phyloP scores from a whole-genome alignment of 2,329 filamentous ascomycete species.

The Septoria linicola region DNA sequence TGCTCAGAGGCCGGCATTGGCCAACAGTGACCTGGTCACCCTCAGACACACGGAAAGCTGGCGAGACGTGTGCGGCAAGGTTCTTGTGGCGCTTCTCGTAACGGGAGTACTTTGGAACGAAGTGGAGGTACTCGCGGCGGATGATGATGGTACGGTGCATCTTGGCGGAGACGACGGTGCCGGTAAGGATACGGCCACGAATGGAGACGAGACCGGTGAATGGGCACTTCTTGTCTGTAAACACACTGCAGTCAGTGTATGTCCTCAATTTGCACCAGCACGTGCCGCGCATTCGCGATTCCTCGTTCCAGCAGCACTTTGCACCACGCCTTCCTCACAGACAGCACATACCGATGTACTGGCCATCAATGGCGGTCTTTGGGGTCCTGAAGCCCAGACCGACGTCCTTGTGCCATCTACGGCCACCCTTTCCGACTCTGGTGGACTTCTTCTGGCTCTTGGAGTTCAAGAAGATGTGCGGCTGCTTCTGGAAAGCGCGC shows the following conservation, averaged over 20 bases:
- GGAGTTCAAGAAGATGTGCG: conserved; percentile 99
- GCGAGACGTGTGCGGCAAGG: conserved; percentile 96
- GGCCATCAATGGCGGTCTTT: conserved; percentile 97
- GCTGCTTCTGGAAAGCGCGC: conserved; percentile 99
- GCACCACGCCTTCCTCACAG: conserved; percentile 8
- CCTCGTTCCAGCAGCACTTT: conserved; percentile 9
- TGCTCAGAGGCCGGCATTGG: conserved; percentile 98
- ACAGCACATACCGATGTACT: conserved; percentile 84
- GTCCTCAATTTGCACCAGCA: neutral
- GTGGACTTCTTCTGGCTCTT: conserved; percentile 86
- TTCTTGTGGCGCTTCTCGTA: conserved; percentile 99
- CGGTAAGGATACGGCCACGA: conserved; percentile 99
- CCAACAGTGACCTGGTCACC: conserved; percentile 99
- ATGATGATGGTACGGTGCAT: conserved; percentile 99
- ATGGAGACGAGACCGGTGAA: conserved; percentile 99
- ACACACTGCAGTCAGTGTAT: conserved; percentile 19
- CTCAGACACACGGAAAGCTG: conserved; percentile 99
- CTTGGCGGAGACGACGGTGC: conserved; percentile 99
- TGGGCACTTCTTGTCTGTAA: conserved; percentile 98
- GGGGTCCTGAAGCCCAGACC: conserved; percentile 99
- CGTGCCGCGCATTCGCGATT: conserved; percentile 8
- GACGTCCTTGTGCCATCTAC: conserved; percentile 99
- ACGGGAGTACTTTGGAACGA: conserved; percentile 98
- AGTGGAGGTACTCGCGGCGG: conserved; percentile 99
- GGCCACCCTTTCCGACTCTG: conserved; percentile 83